Conservation (phyloP, 108 stramenopile species). For the Stephanodiscus minutulus region DNA sequence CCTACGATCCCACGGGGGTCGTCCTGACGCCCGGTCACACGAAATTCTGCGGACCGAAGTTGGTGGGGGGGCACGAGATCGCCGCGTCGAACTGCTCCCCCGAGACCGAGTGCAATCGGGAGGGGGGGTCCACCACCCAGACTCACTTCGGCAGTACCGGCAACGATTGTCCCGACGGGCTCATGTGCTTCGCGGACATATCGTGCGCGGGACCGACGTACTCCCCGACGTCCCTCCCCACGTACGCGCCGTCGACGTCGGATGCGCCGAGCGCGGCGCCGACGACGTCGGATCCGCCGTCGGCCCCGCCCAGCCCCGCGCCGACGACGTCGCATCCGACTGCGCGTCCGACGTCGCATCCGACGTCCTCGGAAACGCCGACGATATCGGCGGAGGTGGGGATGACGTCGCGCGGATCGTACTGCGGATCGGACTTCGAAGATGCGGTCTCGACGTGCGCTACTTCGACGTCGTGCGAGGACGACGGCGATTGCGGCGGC, state of each 20-base stretch:
- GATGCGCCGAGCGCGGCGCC: neutral
- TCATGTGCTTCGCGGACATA: conserved; percentile 13
- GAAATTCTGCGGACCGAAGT: conserved; percentile 16
- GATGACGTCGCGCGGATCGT: conserved; percentile 3
- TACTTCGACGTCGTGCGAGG: no score
- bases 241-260: neutral
- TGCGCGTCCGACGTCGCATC: no score
- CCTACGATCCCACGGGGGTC: no score
- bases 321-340: no score
- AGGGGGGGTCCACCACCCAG: no score
- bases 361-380: no score
- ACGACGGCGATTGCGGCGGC: neutral
- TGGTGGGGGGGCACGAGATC: conserved; percentile 2
- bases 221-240: neutral
- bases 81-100: neutral
- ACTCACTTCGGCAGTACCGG: conserved; percentile 4
- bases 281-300: neutral
- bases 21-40: conserved; percentile 5
- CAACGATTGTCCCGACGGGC: conserved; percentile 7
- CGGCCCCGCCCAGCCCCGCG: no score
- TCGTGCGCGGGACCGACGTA: no score
- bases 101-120: neutral
- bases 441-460: neutral
- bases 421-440: neutral
- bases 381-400: no score